Evolutionary conservation across 345 rosid species (phyloP), one percentile per base, ranked within the genome.

Genomic region (Nasturtium officinale): DNA sequence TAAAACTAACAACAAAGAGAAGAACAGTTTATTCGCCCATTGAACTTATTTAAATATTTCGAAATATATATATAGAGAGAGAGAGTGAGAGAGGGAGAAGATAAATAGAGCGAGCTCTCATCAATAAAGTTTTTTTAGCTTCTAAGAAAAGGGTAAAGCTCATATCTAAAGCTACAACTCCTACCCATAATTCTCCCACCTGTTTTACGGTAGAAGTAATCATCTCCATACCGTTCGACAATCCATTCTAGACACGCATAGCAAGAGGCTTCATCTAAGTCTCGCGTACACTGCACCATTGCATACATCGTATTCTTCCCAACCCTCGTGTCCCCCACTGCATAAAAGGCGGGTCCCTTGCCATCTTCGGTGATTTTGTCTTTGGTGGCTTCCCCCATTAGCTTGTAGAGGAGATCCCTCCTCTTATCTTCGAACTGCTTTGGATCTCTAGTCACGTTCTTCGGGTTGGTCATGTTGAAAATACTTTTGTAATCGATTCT

Each of bases 201-300:
- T 47, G 20, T 42, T 20, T 47, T 65, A 46, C 26, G 74, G 0
- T 47, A 69, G 5, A 58, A 78, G 1, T 84, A 82, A 8, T 33
- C 30, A 56, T 23, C 61, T 56, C 61, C 38, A 0, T 30, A n/a
- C n/a, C n/a, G n/a, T n/a, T n/a, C n/a, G 1, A 56, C 30, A 56
- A 40, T 30, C 40, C 23, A 9, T 30, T 30, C 40, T 15, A 29
- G n/a, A 16, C 61, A 56, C 8, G 4, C 61, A 56, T 30, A 16
- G 13, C 21, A 56, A 29, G n/a, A n/a, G n/a, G n/a, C n/a, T n/a
- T n/a, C n/a, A n/a, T n/a, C n/a, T 26, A 26, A 13, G 58, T 53
- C 58, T 53, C 15, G 58, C 10, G 58, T 4, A 55, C 88, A 87
- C 65, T 85, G 86, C 42, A 78, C 78, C 79, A 85, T 32, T 1